Percentiles rank a stretch among this genome's conserved stretches.
Evolutionary conservation across 1,284 basidiomycete species (phyloP).

Genomic region (Apiotrichum laibachii): DNA sequence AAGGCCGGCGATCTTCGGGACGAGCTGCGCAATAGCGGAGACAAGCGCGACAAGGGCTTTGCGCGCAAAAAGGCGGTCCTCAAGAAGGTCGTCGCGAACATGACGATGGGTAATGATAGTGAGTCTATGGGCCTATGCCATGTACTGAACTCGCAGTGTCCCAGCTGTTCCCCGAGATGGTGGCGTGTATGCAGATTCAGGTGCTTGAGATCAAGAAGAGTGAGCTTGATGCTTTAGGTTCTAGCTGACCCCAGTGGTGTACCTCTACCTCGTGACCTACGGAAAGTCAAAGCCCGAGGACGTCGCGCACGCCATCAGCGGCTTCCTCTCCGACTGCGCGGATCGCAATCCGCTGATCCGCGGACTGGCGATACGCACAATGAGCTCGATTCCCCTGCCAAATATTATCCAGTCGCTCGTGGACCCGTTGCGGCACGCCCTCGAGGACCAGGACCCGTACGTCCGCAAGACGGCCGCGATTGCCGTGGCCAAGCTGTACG

Average conservation of each 20-base stretch:
- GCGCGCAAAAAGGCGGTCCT: constrained; percentile 82
- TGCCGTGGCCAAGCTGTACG: constrained; percentile 92
- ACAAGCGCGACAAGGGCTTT: constrained; percentile 88
- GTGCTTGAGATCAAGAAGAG: constrained; percentile 98
- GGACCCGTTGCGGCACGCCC: constrained; percentile 87
- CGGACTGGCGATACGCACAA: constrained; percentile 92
- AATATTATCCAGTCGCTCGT: constrained; percentile 96
- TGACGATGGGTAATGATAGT: constrained; percentile 98
- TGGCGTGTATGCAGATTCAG: constrained; percentile 81
- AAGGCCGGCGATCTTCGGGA: constrained; percentile 77
- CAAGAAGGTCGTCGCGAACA: constrained; percentile 94
- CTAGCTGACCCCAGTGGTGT: constrained; percentile 67
- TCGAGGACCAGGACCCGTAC: constrained; percentile 93
- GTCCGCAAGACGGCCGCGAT: constrained; percentile 95
- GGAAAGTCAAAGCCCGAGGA: constrained; percentile 93
- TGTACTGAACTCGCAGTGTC: constrained; percentile 67
- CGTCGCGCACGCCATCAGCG: constrained; percentile 94
- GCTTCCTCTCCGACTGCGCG: constrained; percentile 89
- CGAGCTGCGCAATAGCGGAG: constrained; percentile 81
- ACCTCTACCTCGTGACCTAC: constrained; percentile 97
- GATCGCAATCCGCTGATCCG: constrained; percentile 95
- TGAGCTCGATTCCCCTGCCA: constrained; percentile 93
- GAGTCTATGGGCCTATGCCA: constrained; percentile 53
- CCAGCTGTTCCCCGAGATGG: constrained; percentile 89
- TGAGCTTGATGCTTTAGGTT: constrained; percentile 49